phyloP scores from a whole-genome alignment of 257 asterid species.

The Galeopsis tetrahit region DNA sequence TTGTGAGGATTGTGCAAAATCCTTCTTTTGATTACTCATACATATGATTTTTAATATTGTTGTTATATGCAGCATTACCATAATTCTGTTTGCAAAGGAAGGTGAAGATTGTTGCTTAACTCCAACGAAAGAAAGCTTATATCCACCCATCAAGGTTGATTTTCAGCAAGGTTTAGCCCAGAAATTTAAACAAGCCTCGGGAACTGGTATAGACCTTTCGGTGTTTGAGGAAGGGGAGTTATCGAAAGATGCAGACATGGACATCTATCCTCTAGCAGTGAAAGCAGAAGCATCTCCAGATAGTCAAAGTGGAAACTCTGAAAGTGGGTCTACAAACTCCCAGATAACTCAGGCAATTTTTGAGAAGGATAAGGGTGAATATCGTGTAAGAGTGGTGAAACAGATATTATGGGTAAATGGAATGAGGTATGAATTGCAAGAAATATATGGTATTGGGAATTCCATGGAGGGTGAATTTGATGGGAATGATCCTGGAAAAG shows the following conservation, averaged over 20 bases:
- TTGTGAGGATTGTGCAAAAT: neutral
- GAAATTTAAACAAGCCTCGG: slow-evolving; percentile 82
- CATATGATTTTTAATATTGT: slow-evolving; percentile 5
- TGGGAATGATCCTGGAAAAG: slow-evolving; percentile 87
- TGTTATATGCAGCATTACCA: slow-evolving; percentile 67
- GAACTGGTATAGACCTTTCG: slow-evolving; percentile 86
- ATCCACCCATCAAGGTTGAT: slow-evolving; percentile 69
- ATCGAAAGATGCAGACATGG: slow-evolving; percentile 63
- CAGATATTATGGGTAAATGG: slow-evolving; percentile 91
- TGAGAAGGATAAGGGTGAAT: slow-evolving; percentile 86
- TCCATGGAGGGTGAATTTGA: slow-evolving; percentile 77
- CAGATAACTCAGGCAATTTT: slow-evolving; percentile 91
- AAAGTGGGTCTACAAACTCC: slow-evolving; percentile 61
- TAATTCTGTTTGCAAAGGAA: slow-evolving; percentile 88
- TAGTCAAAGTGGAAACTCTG: slow-evolving; percentile 45
- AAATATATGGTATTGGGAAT: slow-evolving; percentile 90
- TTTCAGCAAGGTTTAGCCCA: slow-evolving; percentile 82
- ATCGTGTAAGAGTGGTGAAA: slow-evolving; percentile 84
- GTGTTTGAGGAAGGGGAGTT: slow-evolving; percentile 65
- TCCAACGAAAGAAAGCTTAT: slow-evolving; percentile 63
- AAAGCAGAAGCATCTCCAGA: slow-evolving; percentile 77
- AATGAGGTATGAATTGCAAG: slow-evolving; percentile 87
- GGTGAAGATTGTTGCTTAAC: slow-evolving; percentile 82
- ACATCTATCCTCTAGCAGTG: slow-evolving; percentile 77
- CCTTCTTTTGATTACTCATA: neutral